Evolutionary conservation across 768 basidiomycete species (phyloP).

Genomic region (Boletus barrowsii): DNA sequence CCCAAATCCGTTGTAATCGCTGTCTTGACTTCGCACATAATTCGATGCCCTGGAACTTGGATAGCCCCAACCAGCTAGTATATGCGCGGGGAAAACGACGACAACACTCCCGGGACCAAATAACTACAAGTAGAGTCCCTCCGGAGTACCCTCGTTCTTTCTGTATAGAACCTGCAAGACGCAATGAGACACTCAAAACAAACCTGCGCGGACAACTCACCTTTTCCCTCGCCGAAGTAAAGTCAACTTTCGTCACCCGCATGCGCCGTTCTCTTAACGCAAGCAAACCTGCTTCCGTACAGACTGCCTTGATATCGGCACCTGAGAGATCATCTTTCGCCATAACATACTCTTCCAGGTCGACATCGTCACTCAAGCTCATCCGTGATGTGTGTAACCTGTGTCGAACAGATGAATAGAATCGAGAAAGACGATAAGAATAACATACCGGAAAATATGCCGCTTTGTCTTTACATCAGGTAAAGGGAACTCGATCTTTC

Average conservation of each 20-base stretch:
- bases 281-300: constrained; percentile 96
- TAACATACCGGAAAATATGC: constrained; percentile 85
- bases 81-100: not conserved
- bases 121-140: constrained; percentile 75
- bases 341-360: constrained; percentile 92
- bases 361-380: constrained; percentile 85
- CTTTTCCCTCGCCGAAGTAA: constrained; percentile 91
- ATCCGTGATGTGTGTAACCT: constrained; percentile 94
- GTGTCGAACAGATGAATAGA: constrained; percentile 6
- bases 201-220: constrained; percentile 37
- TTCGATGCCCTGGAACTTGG: too few species aligned
- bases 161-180: constrained; percentile 72
- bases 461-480: constrained; percentile 99
- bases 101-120: not conserved
- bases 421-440: not conserved
- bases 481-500: constrained; percentile 97
- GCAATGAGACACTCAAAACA: constrained; percentile 10
- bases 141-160: constrained; percentile 96
- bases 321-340: constrained; percentile 95
- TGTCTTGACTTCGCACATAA: too few species aligned
- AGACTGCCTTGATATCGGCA: constrained; percentile 98
- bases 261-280: constrained; percentile 93
- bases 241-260: constrained; percentile 90
- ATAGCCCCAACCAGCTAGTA: not conserved
- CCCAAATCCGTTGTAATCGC: too few species aligned